Base-by-base conservation (phyloP, 129 eudicot genomes). In the Scalesia atractyloides region DNA sequence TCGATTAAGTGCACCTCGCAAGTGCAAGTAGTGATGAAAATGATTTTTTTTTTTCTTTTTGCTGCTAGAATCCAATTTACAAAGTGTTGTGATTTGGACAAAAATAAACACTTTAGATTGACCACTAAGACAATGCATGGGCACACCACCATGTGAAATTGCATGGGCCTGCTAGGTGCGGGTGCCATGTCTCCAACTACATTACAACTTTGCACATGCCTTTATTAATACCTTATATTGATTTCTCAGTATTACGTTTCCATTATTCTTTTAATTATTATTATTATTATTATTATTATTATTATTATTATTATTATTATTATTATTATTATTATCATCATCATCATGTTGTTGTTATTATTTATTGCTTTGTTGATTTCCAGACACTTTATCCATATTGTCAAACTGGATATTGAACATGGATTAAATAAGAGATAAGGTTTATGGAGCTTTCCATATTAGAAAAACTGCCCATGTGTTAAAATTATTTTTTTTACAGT, bases 111-210 rank as follows among this genome's bases (percentile, higher is more conserved):
- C 43, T 12, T 67, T 7, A 5, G 69, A 57, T 66, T 39, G 22
- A 11, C 24, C 30, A 64, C 24, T 17, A 19, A 65, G 1, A 66
- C 22, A 60, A 47, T 34, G 70, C 46, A 48, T 59, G 81, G 76
- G 71, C 72, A 61, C 81, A 70, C 81, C 76, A 70, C 66, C 76
- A 77, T 77, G 81, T 77, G 81, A 61, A 51, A 51, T 70, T 51
- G 37, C 79, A 74, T 52, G 79, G 79, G 30, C 41, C 63, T 67
- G 62, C 37, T 47, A 60, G 73, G 61, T 66, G 68, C 50, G 59
- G 80, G 48, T 60, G 81, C 56, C 70, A 76, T 52, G 74, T 76
- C 57, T 56, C 70, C 76, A 50, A 44, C 75, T 18, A 7, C 46
- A 34, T 60, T 62, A 62, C 49, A 70, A 63, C 76, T 69, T 70